These are phyloP conservation scores for Dactylellina cionopaga DNA, from an alignment of 2,329 filamentous ascomycete species.

Conservation along the genomic window DNA sequence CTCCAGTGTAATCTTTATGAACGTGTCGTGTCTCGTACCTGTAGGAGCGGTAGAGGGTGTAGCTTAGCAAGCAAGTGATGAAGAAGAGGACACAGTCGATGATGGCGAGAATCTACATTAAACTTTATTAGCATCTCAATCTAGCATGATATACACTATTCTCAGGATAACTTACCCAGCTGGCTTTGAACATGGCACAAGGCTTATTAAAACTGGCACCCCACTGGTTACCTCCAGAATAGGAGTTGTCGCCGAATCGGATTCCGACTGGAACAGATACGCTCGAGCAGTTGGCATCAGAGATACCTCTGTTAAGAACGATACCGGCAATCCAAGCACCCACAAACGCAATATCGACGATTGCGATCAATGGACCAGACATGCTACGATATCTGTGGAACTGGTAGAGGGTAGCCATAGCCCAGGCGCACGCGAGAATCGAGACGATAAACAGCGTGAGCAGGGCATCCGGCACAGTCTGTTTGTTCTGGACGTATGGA, in stretches of 20 bases:
- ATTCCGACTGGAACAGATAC: constrained; percentile 64
- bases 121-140: constrained; percentile 12
- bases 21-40: constrained; percentile 49
- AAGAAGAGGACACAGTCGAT: constrained; percentile 87
- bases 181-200: constrained; percentile 91
- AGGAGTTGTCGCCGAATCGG: constrained; percentile 71
- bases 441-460: constrained; percentile 75
- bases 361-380: constrained; percentile 69
- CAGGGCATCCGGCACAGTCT: constrained; percentile 71
- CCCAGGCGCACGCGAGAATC: constrained; percentile 72
- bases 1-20: constrained; percentile 49
- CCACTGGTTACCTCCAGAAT: constrained; percentile 66
- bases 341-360: constrained; percentile 70
- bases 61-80: constrained; percentile 77
- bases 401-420: constrained; percentile 72
- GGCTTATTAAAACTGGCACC: constrained; percentile 73
- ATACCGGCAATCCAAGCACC: constrained; percentile 73
- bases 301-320: constrained; percentile 70
- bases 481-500: constrained; percentile 68
- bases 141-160: not conserved
- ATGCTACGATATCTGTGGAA: constrained; percentile 72
- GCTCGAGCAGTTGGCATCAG: constrained; percentile 73
- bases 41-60: constrained; percentile 60
- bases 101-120: constrained; percentile 65
- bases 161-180: constrained; percentile 74